Base-by-base conservation (phyloP, 257 asterid genomes). In the Primulina tabacum region DNA sequence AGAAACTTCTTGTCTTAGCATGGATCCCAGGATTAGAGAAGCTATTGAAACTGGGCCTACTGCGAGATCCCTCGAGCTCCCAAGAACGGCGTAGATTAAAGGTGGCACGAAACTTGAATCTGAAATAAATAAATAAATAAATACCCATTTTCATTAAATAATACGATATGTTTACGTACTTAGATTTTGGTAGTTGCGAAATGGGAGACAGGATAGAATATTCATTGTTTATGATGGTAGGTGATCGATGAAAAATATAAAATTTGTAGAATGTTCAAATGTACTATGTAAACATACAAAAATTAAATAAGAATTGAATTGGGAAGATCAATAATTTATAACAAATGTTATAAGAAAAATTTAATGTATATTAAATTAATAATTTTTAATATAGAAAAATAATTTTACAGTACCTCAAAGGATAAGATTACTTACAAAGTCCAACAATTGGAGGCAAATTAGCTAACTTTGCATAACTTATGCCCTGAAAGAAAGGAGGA, bases 41-140 rank as follows among this genome's bases (percentile, higher is more conserved):
- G 97, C 96, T 8, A 89, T 89, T 0, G 97, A 87, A 65, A 91
- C 96, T 61, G 95, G 96, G 2, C 97, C 96, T 0, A 91, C 97
- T 26, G 96, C 97, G 5, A 91, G 89, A 83, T 91, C 96, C 67
- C 86, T 86, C 71, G 97, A 91, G 84, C 97, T 91, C 71, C 97
- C 97, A 70, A 89, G 89, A 33, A 89, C 87, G 61, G 95, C 95
- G 76, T 91, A 91, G 67, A 91, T 74, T 5, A 91, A 68, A 0
- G 97, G 97, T 2, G 96, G 96, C 68, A 91, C 97, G 81, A 91
- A 91, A 59, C 96, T 91, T 52, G 97, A 91, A 89, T 91, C 96
- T 89, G 80, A 21, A 21, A 21, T 21, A 21, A 21, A 21, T 21
- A 21, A 21, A 0, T 21, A 10, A 2, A 4, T 35, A 35, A 35